Percentiles rank a stretch among this genome's conserved stretches.
Conservation (phyloP, 805 yeast species). For the Torulaspora microellipsoides region DNA sequence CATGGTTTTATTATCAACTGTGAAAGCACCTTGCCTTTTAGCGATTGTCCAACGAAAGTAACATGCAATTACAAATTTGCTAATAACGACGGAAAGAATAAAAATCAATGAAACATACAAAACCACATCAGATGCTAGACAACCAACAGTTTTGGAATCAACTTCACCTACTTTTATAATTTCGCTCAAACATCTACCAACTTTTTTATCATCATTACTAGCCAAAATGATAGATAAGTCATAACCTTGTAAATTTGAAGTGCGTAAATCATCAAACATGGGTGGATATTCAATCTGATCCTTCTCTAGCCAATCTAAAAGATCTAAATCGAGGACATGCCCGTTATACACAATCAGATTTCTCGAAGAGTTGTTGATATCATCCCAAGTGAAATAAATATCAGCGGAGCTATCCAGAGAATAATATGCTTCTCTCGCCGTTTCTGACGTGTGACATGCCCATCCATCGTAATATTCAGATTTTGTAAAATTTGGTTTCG, state of each 20-base stretch:
- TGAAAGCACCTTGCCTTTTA: conserved; percentile 73
- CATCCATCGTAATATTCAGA: conserved; percentile 68
- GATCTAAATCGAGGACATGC: conserved; percentile 73
- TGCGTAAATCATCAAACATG: conserved; percentile 60
- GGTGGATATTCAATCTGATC: conserved; percentile 70
- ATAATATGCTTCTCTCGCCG: conserved; percentile 68
- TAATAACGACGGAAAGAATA: conserved; percentile 72
- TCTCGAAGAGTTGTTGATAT: conserved; percentile 60
- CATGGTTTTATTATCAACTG: conserved; percentile 55
- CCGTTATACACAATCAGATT: conserved; percentile 88
- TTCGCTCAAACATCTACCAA: conserved; percentile 80
- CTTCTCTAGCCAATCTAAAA: conserved; percentile 68
- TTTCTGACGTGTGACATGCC: conserved; percentile 80
- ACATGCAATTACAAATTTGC: conserved; percentile 80
- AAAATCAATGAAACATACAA: conserved; percentile 76
- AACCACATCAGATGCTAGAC: conserved; percentile 85
- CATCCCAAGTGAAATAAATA: conserved; percentile 88
- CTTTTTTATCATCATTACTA: conserved; percentile 58
- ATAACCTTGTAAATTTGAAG: conserved; percentile 58
- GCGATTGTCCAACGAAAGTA: conserved; percentile 84
- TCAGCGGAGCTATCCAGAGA: conserved; percentile 58
- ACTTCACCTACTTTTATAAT: conserved; percentile 84
- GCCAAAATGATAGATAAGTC: conserved; percentile 74
- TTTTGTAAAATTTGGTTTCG: conserved; percentile 55
- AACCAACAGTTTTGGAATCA: conserved; percentile 87